Conservation (phyloP, 176 grass and related monocot species). For the Dactylis glomerata region DNA sequence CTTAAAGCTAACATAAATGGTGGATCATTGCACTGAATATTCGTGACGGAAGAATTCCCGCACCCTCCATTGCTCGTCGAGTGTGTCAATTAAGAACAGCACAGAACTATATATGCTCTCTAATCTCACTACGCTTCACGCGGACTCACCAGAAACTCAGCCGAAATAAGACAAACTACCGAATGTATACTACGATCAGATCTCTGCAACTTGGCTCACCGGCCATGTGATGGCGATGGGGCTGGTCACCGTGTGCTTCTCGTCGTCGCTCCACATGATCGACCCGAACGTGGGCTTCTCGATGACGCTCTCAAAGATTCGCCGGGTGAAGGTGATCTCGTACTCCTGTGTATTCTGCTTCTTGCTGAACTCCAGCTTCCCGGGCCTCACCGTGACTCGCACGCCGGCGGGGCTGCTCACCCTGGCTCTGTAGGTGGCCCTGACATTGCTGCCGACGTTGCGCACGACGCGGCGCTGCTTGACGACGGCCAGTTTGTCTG, state of each 20-base stretch:
- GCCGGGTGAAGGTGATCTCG: not conserved
- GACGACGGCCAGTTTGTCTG: not conserved
- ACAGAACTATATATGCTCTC: no score
- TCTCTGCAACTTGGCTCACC: not conserved
- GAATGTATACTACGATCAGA: no score
- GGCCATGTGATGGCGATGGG: not conserved
- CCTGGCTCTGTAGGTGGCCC: constrained; percentile 25
- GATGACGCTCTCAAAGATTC: not conserved
- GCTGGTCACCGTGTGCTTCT: constrained; percentile 29
- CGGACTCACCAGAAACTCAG: no score
- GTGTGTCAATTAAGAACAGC: no score
- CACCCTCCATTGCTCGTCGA: no score
- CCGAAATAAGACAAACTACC: no score
- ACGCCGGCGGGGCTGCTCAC: not conserved
- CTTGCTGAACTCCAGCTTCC: constrained; percentile 33
- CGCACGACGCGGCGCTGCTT: constrained; percentile 44
- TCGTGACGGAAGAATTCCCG: no score
- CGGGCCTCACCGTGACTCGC: constrained; percentile 33
- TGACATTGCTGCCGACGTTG: constrained; percentile 36
- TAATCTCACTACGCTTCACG: no score
- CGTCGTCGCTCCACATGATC: constrained; percentile 43
- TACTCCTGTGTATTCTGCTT: constrained; percentile 9
- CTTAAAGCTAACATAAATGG: no score
- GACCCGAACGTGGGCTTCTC: constrained; percentile 31
- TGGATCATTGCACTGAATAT: no score